Evolutionary conservation across 192 early-diverging fungal genomes (phyloP).

Genomic region (Lobulomyces angularis): DNA sequence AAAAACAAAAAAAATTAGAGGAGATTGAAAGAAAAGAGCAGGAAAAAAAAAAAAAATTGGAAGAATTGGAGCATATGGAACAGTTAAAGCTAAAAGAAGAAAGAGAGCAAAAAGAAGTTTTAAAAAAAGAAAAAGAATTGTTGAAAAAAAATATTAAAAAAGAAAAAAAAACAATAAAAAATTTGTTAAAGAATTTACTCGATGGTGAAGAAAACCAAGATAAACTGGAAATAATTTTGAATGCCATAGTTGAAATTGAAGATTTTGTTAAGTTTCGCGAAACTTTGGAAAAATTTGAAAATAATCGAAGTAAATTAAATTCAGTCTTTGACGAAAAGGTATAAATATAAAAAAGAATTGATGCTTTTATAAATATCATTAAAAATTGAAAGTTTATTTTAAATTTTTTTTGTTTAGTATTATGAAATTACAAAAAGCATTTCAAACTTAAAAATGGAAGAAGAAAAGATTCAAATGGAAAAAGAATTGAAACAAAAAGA

Average conservation of each 20-base stretch:
- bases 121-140: slow-evolving; percentile 72
- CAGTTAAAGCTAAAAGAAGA: slow-evolving; percentile 47
- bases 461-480: not conserved
- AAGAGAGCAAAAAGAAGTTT: slow-evolving; percentile 54
- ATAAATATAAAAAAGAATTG: too few species aligned
- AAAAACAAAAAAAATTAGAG: slow-evolving; percentile 71
- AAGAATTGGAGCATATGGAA: slow-evolving; percentile 46
- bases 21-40: slow-evolving; percentile 5
- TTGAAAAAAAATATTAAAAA: slow-evolving; percentile 78
- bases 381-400: too few species aligned
- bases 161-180: slow-evolving; percentile 80
- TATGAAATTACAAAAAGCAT: too few species aligned
- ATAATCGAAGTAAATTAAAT: too few species aligned
- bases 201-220: slow-evolving; percentile 58
- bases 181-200: too few species aligned
- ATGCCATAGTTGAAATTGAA: slow-evolving; percentile 18
- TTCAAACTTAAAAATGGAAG: too few species aligned
- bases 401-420: too few species aligned
- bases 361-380: too few species aligned
- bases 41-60: slow-evolving; percentile 9
- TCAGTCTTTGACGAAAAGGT: slow-evolving; percentile 28
- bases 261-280: slow-evolving; percentile 28
- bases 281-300: slow-evolving; percentile 27
- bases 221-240: slow-evolving; percentile 68
- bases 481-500: not conserved